Conservation (phyloP, 345 rosid species). For the Moringa oleifera region DNA sequence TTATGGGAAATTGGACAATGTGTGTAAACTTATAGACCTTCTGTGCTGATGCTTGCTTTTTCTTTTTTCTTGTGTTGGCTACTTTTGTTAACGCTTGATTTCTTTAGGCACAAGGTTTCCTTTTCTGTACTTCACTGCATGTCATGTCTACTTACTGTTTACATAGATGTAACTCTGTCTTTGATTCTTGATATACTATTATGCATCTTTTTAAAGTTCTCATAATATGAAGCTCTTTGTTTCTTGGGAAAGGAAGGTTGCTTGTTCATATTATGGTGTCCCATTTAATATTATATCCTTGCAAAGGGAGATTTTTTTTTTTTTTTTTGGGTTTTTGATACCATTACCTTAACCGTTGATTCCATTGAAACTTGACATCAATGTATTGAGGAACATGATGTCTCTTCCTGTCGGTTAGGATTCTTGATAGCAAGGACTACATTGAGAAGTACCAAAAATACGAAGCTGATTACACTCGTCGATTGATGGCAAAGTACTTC, state of each 20-base stretch:
- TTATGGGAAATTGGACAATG: too few species aligned
- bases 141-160: not conserved
- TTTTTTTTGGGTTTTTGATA: too few species aligned
- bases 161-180: not conserved
- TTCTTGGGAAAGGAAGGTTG: not conserved
- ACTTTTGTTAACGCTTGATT: not conserved
- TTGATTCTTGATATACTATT: too few species aligned
- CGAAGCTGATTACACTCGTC: conserved; percentile 50
- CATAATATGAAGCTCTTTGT: not conserved
- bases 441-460: conserved; percentile 49
- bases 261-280: not conserved
- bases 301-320: not conserved
- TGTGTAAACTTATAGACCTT: too few species aligned
- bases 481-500: conserved; percentile 61
- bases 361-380: not conserved
- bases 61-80: not conserved
- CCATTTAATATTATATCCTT: not conserved
- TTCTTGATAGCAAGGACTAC: conserved; percentile 36
- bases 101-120: not conserved
- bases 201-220: not conserved
- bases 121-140: not conserved
- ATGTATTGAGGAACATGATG: conserved; percentile 1
- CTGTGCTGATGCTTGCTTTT: too few species aligned
- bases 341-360: too few species aligned
- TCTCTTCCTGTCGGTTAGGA: conserved; percentile 21